Percentiles rank a stretch among this genome's conserved stretches.
These are phyloP conservation scores for Fusarium azukiicola DNA, from an alignment of 2,329 filamentous ascomycete species.

Conservation along the genomic window DNA sequence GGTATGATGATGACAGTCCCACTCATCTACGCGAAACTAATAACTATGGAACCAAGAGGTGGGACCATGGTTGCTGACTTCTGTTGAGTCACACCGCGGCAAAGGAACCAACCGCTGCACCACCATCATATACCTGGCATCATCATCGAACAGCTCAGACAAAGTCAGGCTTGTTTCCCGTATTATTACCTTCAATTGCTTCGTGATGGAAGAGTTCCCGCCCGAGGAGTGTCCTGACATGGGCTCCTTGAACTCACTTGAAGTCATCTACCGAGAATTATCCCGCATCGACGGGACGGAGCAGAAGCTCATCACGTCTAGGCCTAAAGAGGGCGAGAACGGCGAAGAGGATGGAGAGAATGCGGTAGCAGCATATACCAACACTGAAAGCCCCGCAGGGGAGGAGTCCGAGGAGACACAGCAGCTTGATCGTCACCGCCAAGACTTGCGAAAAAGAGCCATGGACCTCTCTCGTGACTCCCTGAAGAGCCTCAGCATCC, in stretches of 20 bases:
- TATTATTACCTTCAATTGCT: too few relatives aligned
- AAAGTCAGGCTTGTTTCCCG: too few relatives aligned
- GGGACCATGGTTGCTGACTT: too few relatives aligned
- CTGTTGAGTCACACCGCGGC: too few relatives aligned
- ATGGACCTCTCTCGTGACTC: not conserved
- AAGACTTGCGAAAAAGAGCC: not conserved
- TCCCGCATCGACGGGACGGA: not conserved
- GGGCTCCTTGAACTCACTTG: not conserved
- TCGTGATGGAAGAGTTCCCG: not conserved
- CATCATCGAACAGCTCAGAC: too few relatives aligned
- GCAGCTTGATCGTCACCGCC: not conserved
- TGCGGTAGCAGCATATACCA: not conserved
- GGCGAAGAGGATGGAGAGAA: not conserved
- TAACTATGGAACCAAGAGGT: too few relatives aligned
- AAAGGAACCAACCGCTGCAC: too few relatives aligned
- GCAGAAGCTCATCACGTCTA: not conserved
- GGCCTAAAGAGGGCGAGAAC: not conserved
- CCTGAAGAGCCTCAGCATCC: not conserved
- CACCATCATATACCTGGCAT: too few relatives aligned
- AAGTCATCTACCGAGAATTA: not conserved
- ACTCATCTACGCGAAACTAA: too few relatives aligned
- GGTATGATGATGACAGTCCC: too few relatives aligned
- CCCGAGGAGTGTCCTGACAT: not conserved
- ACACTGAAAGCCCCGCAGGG: not conserved
- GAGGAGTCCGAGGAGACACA: not conserved